Conservation (phyloP, 2,329 filamentous ascomycete genomes). For the Endoconidiophora polonica region DNA sequence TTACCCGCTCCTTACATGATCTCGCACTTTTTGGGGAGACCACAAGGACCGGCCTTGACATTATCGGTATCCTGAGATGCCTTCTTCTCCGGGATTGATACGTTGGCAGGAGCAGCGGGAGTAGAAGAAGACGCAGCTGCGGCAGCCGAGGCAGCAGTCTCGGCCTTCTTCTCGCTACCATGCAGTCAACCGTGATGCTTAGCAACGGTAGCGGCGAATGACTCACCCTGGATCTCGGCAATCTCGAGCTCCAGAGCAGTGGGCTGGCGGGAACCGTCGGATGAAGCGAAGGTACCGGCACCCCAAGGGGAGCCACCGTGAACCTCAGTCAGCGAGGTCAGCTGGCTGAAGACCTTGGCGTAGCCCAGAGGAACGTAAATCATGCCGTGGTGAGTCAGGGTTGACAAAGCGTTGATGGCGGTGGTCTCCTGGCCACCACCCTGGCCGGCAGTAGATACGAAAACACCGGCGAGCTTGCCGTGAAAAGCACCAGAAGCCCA, state of each 20-base stretch:
- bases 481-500: constrained; percentile 63
- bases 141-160: constrained; percentile 15
- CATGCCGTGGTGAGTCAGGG: constrained; percentile 82
- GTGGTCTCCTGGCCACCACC: constrained; percentile 94
- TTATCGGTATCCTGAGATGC: constrained; percentile 23
- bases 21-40: constrained; percentile 35
- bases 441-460: constrained; percentile 67
- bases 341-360: constrained; percentile 54
- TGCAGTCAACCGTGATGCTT: constrained; percentile 68
- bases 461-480: constrained; percentile 84
- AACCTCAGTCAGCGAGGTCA: constrained; percentile 60
- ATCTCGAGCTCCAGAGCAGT: constrained; percentile 57
- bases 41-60: constrained; percentile 54
- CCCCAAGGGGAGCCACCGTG: constrained; percentile 86
- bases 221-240: constrained; percentile 67
- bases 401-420: constrained; percentile 63
- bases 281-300: constrained; percentile 70
- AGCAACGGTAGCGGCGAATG: constrained; percentile 61
- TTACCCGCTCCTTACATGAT: constrained; percentile 9
- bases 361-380: constrained; percentile 94
- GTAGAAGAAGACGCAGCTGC: constrained; percentile 8
- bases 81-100: constrained; percentile 10
- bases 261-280: constrained; percentile 74
- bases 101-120: constrained; percentile 13
- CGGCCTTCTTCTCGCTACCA: constrained; percentile 29